Conservation (phyloP, 768 basidiomycete species). For the Postia placenta region DNA sequence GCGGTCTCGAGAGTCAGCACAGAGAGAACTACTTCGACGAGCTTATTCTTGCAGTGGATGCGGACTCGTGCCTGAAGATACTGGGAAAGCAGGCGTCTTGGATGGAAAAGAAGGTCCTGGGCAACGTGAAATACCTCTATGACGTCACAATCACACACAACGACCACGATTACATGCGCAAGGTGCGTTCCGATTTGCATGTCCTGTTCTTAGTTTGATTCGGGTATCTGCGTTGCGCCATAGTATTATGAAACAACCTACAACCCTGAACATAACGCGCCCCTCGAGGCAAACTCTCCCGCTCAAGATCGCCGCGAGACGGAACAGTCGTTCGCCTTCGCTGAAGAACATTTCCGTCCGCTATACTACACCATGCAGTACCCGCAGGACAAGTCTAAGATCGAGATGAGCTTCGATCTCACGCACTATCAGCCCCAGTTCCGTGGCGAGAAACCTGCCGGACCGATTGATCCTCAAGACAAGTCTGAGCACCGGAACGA, state of each 20-base stretch:
- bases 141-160: slow-evolving; percentile 48
- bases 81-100: slow-evolving; percentile 33
- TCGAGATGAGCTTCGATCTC: slow-evolving; percentile 49
- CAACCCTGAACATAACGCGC: slow-evolving; percentile 25
- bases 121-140: slow-evolving; percentile 39
- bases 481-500: slow-evolving; percentile 17
- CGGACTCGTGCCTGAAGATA: slow-evolving; percentile 36
- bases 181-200: slow-evolving; percentile 22
- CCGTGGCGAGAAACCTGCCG: slow-evolving; percentile 23
- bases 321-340: slow-evolving; percentile 29
- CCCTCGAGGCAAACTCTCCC: slow-evolving; percentile 11
- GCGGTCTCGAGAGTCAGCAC: slow-evolving; percentile 7
- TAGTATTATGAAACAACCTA: slow-evolving; percentile 38
- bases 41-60: slow-evolving; percentile 38
- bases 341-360: slow-evolving; percentile 34
- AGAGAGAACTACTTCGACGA: slow-evolving; percentile 34
- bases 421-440: slow-evolving; percentile 44
- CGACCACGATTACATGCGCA: slow-evolving; percentile 40
- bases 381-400: slow-evolving; percentile 35
- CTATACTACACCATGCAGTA: slow-evolving; percentile 44
- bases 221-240: not conserved
- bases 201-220: not conserved
- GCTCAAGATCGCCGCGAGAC: slow-evolving; percentile 23
- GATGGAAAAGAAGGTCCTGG: slow-evolving; percentile 35
- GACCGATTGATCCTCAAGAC: slow-evolving; percentile 14